phyloP scores from a whole-genome alignment of 176 grass and related monocot species.

The Zoysia pacifica region DNA sequence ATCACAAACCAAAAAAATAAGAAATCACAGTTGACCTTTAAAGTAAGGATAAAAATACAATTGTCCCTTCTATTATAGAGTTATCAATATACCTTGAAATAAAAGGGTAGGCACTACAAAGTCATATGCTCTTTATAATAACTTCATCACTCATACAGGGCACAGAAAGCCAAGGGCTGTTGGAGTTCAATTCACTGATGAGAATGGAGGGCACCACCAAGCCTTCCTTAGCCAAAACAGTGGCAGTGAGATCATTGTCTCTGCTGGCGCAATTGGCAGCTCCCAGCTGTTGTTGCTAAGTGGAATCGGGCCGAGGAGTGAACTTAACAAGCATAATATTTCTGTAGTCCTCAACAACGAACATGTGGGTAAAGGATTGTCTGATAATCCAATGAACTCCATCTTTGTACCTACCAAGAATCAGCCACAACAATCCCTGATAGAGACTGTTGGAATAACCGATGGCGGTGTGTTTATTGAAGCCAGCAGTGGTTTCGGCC shows the following conservation, averaged over 20 bases:
- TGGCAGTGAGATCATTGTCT: constrained; percentile 69
- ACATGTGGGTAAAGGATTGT: constrained; percentile 82
- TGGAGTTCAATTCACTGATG: constrained; percentile 84
- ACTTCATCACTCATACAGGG: constrained; percentile 50
- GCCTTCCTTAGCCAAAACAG: constrained; percentile 52
- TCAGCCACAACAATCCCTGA: constrained; percentile 70
- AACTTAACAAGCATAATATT: constrained; percentile 66
- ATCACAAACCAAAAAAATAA: too few species aligned
- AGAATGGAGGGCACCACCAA: constrained; percentile 56
- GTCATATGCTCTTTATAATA: constrained; percentile 9
- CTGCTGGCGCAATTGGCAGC: constrained; percentile 79
- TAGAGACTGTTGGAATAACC: constrained; percentile 88
- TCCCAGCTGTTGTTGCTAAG: constrained; percentile 85
- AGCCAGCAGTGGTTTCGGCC: constrained; percentile 94
- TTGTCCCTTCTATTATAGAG: background rate
- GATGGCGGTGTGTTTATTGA: constrained; percentile 71
- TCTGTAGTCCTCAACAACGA: constrained; percentile 54
- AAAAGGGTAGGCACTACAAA: constrained; percentile 7
- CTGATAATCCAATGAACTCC: constrained; percentile 86
- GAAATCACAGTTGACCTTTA: too few species aligned
- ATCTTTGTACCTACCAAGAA: constrained; percentile 89
- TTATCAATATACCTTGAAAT: constrained; percentile 20
- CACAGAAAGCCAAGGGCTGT: constrained; percentile 58
- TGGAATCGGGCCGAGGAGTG: constrained; percentile 72
- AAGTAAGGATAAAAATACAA: too few species aligned